Evolutionary conservation across 371 early-diverging fungal genomes (phyloP).

Genomic region (Mucor racemosus): DNA sequence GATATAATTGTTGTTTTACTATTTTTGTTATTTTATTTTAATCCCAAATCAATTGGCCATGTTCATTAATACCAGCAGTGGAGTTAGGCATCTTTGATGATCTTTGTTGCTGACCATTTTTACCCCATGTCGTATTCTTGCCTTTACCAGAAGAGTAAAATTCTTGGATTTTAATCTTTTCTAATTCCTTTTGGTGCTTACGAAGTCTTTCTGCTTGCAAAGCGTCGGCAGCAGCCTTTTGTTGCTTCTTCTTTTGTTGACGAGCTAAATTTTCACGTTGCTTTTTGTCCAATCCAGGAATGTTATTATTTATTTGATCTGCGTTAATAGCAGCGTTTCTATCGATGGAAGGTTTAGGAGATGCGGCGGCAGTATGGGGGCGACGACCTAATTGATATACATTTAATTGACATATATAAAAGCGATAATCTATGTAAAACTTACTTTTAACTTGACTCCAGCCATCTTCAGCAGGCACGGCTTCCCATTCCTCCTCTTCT

Average conservation of each 20-base stretch:
- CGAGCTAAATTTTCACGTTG: conserved; percentile 57
- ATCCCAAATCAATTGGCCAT: conserved; percentile 53
- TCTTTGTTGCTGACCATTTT: conserved; percentile 16
- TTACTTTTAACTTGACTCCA: conserved; percentile 40
- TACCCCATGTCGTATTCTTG: conserved; percentile 45
- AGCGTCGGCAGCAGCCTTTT: conserved; percentile 42
- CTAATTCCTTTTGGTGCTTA: conserved; percentile 53
- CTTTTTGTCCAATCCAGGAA: conserved; percentile 51
- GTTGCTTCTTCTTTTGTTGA: conserved; percentile 49
- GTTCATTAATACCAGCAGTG: conserved; percentile 40
- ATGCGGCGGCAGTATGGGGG: neutral
- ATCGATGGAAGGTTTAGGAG: neutral
- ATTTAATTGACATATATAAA: neutral
- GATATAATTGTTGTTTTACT: too few relatives aligned
- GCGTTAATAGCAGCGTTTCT: conserved; percentile 8
- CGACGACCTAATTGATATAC: conserved; percentile 14
- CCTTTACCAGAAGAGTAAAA: conserved; percentile 50
- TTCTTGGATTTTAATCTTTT: conserved; percentile 39
- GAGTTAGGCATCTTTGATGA: conserved; percentile 35
- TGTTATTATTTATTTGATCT: neutral
- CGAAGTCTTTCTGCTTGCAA: conserved; percentile 55
- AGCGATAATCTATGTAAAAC: neutral
- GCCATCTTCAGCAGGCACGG: conserved; percentile 45
- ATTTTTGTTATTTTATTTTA: conserved; percentile 10
- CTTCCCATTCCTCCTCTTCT: conserved; percentile 33